Evolutionary conservation across 139 green algal species (phyloP).

Genomic region (Chlorella sp.): DNA sequence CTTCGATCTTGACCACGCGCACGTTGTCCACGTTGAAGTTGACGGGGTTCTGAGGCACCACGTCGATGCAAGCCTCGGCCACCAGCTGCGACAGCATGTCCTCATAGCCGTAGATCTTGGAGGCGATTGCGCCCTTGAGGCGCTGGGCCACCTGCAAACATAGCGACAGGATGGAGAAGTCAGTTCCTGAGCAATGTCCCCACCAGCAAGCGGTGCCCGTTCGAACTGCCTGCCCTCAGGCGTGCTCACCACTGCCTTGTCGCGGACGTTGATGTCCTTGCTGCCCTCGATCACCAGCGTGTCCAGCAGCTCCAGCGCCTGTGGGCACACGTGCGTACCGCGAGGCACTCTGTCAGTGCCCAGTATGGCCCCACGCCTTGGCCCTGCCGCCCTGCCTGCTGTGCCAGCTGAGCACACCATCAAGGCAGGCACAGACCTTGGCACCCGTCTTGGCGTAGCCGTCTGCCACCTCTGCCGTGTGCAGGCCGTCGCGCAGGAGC

Average conservation of each 20-base stretch:
- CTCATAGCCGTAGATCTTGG: slow-evolving; percentile 88
- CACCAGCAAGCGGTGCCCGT: too few relatives aligned
- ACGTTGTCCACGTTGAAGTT: slow-evolving; percentile 99
- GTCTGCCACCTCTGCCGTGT: slow-evolving; percentile 89
- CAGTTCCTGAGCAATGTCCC: background rate
- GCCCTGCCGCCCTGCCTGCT: too few relatives aligned
- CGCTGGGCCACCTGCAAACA: slow-evolving; percentile 56
- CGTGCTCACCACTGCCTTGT: slow-evolving; percentile 51
- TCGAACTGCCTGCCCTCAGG: too few relatives aligned
- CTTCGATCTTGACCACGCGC: slow-evolving; percentile 90
- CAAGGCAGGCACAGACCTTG: slow-evolving; percentile 52
- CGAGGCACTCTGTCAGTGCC: too few relatives aligned
- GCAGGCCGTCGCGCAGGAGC: slow-evolving; percentile 87
- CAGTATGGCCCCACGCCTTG: too few relatives aligned
- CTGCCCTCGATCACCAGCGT: slow-evolving; percentile 68
- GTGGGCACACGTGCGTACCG: too few relatives aligned
- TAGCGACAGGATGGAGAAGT: background rate
- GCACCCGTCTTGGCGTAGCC: slow-evolving; percentile 84
- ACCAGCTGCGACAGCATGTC: slow-evolving; percentile 79
- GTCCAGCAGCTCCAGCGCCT: slow-evolving; percentile 84
- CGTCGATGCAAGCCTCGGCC: slow-evolving; percentile 90
- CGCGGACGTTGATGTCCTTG: slow-evolving; percentile 75
- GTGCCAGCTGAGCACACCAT: too few relatives aligned
- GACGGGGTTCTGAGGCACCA: slow-evolving; percentile 86
- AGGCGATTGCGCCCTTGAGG: slow-evolving; percentile 73